Evolutionary conservation across 371 early-diverging fungal species (phyloP), one percentile per base, ranked within the genome.

Genomic region (Mortierella sp.): DNA sequence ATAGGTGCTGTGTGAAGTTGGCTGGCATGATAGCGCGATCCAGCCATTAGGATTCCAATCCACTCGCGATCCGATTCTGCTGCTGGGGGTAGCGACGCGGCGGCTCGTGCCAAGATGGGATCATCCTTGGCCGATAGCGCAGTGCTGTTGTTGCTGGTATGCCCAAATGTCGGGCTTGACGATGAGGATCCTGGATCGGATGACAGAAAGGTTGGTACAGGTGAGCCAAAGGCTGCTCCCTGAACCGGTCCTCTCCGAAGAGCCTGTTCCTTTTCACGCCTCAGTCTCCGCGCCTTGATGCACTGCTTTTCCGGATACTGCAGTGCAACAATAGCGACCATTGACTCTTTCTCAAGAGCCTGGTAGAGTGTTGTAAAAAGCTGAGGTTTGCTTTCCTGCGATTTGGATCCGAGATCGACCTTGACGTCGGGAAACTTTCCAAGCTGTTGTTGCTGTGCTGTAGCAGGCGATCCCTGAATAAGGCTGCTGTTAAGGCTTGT

Each of bases 301-400:
- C 82, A 73, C 19, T 76, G 72, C 37, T 71, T 81, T 48, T 82
- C 82, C 0, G 86, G 86, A 59, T 86, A 86, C 48, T 86, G 86
- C 44, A 86, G 37, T 13, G 86, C 82, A 13, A 86, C 79, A 43
- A 86, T 72, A 0, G 86, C 86, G 13, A 86, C 86, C 79, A 86
- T 79, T 3, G 79, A 57, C 8, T 86, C 80, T 14, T 76, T 71
- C 8, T 82, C 72, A 72, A 86, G 43, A 2, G 82, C 77, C 16
- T 71, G 74, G 71, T 79, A 76, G 10, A 86, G 77, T 2, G 80
- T 86, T 10, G 77, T 72, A 64, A 71, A 86, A 13, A 86, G 70
- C 13, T 80, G 75, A 13, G 78, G 76, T 40, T 28, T 37, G 13
- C 43, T 69, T 5, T 75, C 75, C 50, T 64, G 64, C 5, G 31